phyloP scores from a whole-genome alignment of 164 flowering plant genomes.

The Chimonanthus salicifolius region DNA sequence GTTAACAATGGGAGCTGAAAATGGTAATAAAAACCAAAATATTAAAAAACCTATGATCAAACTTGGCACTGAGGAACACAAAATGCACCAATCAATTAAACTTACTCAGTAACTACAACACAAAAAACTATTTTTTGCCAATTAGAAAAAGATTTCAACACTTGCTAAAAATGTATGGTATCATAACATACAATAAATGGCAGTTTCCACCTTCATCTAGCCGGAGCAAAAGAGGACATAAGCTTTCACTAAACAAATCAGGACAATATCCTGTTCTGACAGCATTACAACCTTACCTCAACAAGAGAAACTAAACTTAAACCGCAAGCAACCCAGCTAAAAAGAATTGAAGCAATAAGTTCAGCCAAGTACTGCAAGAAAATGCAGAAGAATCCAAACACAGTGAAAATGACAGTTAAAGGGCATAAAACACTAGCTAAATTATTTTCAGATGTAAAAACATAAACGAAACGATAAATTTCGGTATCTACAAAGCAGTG shows the following conservation, averaged over 20 bases:
- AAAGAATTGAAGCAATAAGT: constrained; percentile 69
- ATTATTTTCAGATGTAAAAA: not conserved
- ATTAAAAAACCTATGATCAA: no score
- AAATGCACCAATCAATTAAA: no score
- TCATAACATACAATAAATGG: no score
- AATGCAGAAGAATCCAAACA: constrained; percentile 2
- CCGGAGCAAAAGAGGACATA: not conserved
- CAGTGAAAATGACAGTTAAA: constrained; percentile 1
- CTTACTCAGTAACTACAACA: no score
- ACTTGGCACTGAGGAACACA: no score
- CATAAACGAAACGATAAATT: not conserved
- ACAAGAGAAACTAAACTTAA: constrained; percentile 70
- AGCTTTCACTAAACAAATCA: not conserved
- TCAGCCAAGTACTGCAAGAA: constrained; percentile 76
- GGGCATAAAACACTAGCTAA: not conserved
- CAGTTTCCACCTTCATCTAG: no score
- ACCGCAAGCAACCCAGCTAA: constrained; percentile 77
- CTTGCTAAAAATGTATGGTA: no score
- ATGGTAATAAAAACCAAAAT: no score
- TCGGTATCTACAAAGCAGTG: not conserved
- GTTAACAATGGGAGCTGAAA: no score
- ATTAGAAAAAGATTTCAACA: no score
- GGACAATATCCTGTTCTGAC: not conserved
- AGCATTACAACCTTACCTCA: constrained; percentile 47
- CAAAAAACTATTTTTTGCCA: no score